A percentile compares a stretch with the other conserved stretches of the same genome.
phyloP scores from a whole-genome alignment of 805 yeast genomes.

The Saccharomyces jurei region DNA sequence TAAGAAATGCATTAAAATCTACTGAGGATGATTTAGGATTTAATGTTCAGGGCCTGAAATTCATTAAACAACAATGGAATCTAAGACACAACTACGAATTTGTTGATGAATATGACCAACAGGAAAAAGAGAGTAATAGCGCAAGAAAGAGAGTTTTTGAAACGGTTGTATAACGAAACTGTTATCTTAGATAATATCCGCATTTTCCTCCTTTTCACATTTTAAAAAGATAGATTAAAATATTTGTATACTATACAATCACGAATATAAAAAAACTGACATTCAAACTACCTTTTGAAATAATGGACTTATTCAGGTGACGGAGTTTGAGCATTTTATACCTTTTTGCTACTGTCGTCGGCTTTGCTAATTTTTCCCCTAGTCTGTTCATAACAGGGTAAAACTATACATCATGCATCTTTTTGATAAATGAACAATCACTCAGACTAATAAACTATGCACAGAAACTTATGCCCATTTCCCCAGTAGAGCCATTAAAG shows the following conservation, averaged over 20 bases:
- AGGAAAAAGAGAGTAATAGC: conserved; percentile 42
- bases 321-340: too few species aligned
- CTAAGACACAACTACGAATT: conserved; percentile 65
- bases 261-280: background rate
- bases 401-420: background rate
- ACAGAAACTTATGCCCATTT: conserved; percentile 44
- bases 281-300: background rate
- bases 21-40: conserved; percentile 62
- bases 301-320: background rate
- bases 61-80: conserved; percentile 70
- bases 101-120: conserved; percentile 57
- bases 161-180: background rate
- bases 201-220: background rate
- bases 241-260: conserved; percentile 1
- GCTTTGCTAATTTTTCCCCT: background rate
- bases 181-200: background rate
- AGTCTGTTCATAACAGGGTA: background rate
- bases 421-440: background rate
- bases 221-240: background rate
- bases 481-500: conserved; percentile 69
- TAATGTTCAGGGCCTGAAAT: conserved; percentile 76
- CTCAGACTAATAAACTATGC: background rate
- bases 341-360: background rate
- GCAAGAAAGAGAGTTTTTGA: conserved; percentile 67
- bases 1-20: conserved; percentile 47